Evolutionary conservation across 768 basidiomycete genomes (phyloP).

Genomic region (Leccinum fibrillosum): DNA sequence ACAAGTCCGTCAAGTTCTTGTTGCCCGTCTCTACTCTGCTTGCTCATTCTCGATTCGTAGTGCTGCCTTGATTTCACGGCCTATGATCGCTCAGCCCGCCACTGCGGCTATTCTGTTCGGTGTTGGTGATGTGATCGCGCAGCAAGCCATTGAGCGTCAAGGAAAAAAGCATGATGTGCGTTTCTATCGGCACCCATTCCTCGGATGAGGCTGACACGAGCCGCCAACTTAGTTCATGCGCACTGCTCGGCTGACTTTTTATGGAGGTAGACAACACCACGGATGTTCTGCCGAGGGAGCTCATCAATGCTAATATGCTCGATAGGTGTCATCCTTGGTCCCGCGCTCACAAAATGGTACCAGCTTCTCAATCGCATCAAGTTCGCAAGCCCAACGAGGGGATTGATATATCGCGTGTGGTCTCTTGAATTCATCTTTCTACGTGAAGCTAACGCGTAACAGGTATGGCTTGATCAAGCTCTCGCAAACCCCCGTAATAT

Average conservation of each 20-base stretch:
- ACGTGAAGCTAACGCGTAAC: constrained; percentile 3
- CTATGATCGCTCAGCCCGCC: constrained; percentile 58
- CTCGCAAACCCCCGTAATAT: constrained; percentile 63
- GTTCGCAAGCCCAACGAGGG: constrained; percentile 58
- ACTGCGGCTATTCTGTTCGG: constrained; percentile 71
- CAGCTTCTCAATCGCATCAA: constrained; percentile 66
- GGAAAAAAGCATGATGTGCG: constrained; percentile 75
- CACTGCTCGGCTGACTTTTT: constrained; percentile 64
- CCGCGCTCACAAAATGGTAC: constrained; percentile 82
- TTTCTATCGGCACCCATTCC: constrained; percentile 4
- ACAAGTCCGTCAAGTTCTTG: constrained; percentile 34
- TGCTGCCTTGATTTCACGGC: constrained; percentile 55
- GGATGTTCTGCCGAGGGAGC: not conserved
- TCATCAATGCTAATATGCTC: not conserved
- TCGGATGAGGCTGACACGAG: not conserved
- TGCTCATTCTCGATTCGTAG: constrained; percentile 34
- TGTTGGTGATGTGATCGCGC: constrained; percentile 77
- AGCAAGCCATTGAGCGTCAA: constrained; percentile 75
- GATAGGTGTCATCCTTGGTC: constrained; percentile 71
- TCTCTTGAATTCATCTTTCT: not conserved
- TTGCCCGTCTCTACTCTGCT: not conserved
- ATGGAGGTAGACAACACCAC: constrained; percentile 51
- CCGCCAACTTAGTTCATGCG: constrained; percentile 44
- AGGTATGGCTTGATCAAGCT: constrained; percentile 84
- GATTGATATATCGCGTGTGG: constrained; percentile 59